A percentile compares a stretch with the other conserved stretches of the same genome.
phyloP scores from a whole-genome alignment of 768 basidiomycete genomes.

The Inosperma sp. region DNA sequence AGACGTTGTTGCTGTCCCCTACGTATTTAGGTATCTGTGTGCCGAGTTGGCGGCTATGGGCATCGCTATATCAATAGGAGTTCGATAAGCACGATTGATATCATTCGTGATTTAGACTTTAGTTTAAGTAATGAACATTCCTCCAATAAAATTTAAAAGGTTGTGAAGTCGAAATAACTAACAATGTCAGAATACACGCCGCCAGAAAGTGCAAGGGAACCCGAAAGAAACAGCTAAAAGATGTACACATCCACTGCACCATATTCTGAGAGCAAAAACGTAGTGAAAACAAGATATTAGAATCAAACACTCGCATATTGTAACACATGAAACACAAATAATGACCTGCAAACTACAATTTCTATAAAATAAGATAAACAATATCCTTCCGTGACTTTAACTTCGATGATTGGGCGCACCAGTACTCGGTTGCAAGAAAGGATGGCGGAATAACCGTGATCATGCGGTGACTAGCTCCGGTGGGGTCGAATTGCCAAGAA shows the following conservation, averaged over 20 bases:
- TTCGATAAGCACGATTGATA: slow-evolving; percentile 36
- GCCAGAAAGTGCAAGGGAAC: too few relatives aligned
- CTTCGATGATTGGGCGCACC: neutral
- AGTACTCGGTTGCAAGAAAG: neutral
- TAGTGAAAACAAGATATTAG: too few relatives aligned
- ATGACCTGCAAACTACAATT: slow-evolving; percentile 1
- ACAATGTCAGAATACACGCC: too few relatives aligned
- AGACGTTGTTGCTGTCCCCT: slow-evolving; percentile 94
- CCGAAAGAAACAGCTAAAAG: too few relatives aligned
- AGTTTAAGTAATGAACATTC: neutral
- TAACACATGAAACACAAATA: slow-evolving; percentile 3
- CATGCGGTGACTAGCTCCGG: slow-evolving; percentile 10
- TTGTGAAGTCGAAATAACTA: too few relatives aligned
- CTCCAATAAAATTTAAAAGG: too few relatives aligned
- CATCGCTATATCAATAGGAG: slow-evolving; percentile 82
- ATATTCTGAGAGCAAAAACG: too few relatives aligned
- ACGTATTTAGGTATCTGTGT: slow-evolving; percentile 90
- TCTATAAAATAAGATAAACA: slow-evolving; percentile 1
- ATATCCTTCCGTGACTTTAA: neutral
- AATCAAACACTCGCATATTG: too few relatives aligned
- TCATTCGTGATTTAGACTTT: neutral
- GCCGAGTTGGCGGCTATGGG: slow-evolving; percentile 99
- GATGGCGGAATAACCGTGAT: neutral
- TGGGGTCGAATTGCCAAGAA: slow-evolving; percentile 18
- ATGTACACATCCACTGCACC: too few relatives aligned